Base-by-base conservation (phyloP, 495 filamentous ascomycete species). In the Penicillium turbatum region DNA sequence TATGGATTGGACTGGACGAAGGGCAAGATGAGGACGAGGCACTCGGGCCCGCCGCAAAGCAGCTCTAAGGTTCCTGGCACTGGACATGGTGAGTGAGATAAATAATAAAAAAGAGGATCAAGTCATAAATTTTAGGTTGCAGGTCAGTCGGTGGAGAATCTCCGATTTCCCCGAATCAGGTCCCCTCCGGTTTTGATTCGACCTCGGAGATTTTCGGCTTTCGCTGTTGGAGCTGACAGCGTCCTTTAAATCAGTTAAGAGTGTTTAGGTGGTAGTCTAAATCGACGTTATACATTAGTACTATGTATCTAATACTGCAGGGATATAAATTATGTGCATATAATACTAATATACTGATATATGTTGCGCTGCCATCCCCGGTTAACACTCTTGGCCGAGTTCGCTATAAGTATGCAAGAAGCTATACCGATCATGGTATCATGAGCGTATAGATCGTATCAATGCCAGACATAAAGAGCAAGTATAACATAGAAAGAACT, bases 21-120 rank as follows among this genome's bases (percentile, higher is more conserved):
- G 44, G 7, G 49, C 27, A 35, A 61, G 38, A 51, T 68, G 65
- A 48, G 70, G 59, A 30, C 64, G 67, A 62, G 71, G 69, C 41
- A 74, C 47, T 49, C 71, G 63, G 59, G 68, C 65, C 62, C 74
- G 66, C 52, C 74, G 72, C 48, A 77, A 59, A 49, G 67, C 70
- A 52, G 57, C 61, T 53, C 71, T 64, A 43, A 75, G 37, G 42
- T 68, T 70, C 53, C 73, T 63, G 37, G 66, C 57, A 60, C 67
- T 58, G 41, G 73, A 70, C 73, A 76, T 76, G 44, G 55, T 61
- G 15, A 53, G 48, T 39, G 34, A 43, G 36, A 38, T 42, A 58
- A n/a, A 45, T 17, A 54, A 35, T 17, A 59, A n/a, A 34, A 34
- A n/a, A n/a, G 13, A n/a, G 12, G 32, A 24, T 24, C 12, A 12